A percentile compares a stretch with the other conserved stretches of the same genome.
phyloP scores from a whole-genome alignment of 768 basidiomycete genomes.

The Tylopilus subfusipes region DNA sequence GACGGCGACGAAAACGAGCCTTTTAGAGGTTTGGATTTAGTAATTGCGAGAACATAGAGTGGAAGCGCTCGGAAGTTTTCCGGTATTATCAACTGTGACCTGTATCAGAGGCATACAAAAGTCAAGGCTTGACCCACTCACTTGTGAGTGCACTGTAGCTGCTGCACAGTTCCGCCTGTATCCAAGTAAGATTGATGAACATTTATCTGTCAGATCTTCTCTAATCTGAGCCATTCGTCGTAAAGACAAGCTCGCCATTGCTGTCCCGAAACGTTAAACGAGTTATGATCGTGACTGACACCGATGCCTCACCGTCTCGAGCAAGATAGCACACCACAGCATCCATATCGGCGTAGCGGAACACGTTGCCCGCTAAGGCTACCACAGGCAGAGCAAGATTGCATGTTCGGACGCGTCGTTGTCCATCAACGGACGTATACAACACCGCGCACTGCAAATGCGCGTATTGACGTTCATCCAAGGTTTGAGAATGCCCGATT shows the following conservation, averaged over 20 bases:
- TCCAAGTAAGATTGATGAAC: conserved; percentile 74
- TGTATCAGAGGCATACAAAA: conserved; percentile 6
- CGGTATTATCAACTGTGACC: conserved; percentile 79
- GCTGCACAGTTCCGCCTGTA: conserved; percentile 89
- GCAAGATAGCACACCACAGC: conserved; percentile 68
- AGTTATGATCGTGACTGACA: not conserved
- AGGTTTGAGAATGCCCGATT: conserved; percentile 65
- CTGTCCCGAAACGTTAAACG: conserved; percentile 37
- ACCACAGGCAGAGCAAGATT: conserved; percentile 85
- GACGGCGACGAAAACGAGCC: conserved; percentile 42
- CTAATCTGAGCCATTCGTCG: conserved; percentile 72
- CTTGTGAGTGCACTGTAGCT: conserved; percentile 74
- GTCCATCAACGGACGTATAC: conserved; percentile 75
- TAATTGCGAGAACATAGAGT: conserved; percentile 71
- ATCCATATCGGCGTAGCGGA: conserved; percentile 89
- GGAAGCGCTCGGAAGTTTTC: conserved; percentile 89
- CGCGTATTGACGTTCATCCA: conserved; percentile 71
- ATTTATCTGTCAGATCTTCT: conserved; percentile 80
- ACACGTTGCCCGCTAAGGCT: conserved; percentile 85
- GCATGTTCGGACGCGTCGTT: conserved; percentile 77
- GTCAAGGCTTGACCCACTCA: conserved; percentile 30
- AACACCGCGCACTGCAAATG: conserved; percentile 85
- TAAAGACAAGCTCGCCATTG: conserved; percentile 58
- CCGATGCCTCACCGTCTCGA: conserved; percentile 62
- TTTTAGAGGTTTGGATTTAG: conserved; percentile 93